phyloP scores from a whole-genome alignment of 2,329 filamentous ascomycete species.

The Penicillium digitatum region DNA sequence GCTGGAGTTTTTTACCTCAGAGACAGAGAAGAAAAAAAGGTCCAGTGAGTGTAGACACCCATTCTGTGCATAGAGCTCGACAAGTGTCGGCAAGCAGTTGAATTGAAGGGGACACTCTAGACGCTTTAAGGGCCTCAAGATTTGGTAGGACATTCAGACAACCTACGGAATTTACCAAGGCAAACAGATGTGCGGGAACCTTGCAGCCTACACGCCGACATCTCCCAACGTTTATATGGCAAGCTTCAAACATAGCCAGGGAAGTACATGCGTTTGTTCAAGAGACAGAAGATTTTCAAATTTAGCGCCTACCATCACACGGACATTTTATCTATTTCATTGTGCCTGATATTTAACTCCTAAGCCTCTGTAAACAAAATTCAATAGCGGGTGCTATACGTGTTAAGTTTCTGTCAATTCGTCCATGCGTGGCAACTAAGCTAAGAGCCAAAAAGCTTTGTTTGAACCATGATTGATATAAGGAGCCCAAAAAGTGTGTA shows the following conservation, averaged over 20 bases:
- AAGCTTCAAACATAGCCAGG: background rate
- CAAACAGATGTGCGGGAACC: background rate
- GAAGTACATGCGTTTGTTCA: background rate
- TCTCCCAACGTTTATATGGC: background rate
- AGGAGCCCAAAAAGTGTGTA: background rate
- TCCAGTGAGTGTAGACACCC: too few species aligned
- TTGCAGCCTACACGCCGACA: background rate
- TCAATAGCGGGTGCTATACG: background rate
- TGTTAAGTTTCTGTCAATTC: background rate
- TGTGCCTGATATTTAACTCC: background rate
- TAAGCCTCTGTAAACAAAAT: too few species aligned
- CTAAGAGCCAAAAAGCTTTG: background rate
- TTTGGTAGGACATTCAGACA: too few species aligned
- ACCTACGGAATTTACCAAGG: too few species aligned
- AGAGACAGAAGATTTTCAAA: background rate
- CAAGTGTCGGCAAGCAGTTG: too few species aligned
- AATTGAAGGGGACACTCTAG: too few species aligned
- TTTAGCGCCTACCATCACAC: background rate
- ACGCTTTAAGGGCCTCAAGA: too few species aligned
- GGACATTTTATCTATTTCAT: background rate
- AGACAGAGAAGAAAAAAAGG: too few species aligned
- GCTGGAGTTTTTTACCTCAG: too few species aligned
- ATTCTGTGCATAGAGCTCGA: too few species aligned
- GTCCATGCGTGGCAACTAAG: background rate
- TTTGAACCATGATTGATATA: background rate